phyloP scores from a whole-genome alignment of 495 filamentous ascomycete species.

The Geoglossum glabrum region DNA sequence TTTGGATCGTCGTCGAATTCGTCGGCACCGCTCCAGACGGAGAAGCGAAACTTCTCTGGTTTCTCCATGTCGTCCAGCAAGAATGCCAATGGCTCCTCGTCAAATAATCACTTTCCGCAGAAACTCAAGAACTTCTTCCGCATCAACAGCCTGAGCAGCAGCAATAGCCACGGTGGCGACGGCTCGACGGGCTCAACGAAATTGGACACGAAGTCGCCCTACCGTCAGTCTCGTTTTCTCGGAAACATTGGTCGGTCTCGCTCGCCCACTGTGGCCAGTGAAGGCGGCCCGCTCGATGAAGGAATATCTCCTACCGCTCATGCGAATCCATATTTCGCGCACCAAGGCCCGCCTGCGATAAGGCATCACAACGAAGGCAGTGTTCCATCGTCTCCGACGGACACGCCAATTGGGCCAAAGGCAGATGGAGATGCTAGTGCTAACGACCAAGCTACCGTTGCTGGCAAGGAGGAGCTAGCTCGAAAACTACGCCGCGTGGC shows the following conservation, averaged over 20 bases:
- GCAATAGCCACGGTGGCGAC: slow-evolving; percentile 24
- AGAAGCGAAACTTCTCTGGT: slow-evolving; percentile 9
- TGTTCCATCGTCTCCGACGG: slow-evolving; percentile 89
- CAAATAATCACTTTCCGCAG: slow-evolving; percentile 50
- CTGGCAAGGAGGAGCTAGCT: slow-evolving; percentile 82
- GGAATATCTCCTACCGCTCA: slow-evolving; percentile 77
- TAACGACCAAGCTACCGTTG: slow-evolving; percentile 51
- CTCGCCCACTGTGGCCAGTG: slow-evolving; percentile 80
- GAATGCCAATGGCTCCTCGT: slow-evolving; percentile 10
- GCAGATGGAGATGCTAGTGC: slow-evolving; percentile 32
- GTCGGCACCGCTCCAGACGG: slow-evolving; percentile 10
- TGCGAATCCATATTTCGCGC: slow-evolving; percentile 92
- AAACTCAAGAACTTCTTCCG: slow-evolving; percentile 96
- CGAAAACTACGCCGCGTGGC: slow-evolving; percentile 83
- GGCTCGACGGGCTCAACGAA: slow-evolving; percentile 22
- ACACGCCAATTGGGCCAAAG: slow-evolving; percentile 56
- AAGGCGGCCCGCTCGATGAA: slow-evolving; percentile 79
- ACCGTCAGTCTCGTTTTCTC: slow-evolving; percentile 70
- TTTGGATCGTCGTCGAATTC: slow-evolving; percentile 18
- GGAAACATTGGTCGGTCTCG: slow-evolving; percentile 56
- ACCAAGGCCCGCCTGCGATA: slow-evolving; percentile 82
- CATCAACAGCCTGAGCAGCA: slow-evolving; percentile 53
- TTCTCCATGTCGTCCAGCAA: slow-evolving; percentile 11
- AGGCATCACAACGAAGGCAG: slow-evolving; percentile 89
- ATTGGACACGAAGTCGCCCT: slow-evolving; percentile 40